Evolutionary conservation across 2,329 filamentous ascomycete species (phyloP).

Genomic region (Fusarium albidum): DNA sequence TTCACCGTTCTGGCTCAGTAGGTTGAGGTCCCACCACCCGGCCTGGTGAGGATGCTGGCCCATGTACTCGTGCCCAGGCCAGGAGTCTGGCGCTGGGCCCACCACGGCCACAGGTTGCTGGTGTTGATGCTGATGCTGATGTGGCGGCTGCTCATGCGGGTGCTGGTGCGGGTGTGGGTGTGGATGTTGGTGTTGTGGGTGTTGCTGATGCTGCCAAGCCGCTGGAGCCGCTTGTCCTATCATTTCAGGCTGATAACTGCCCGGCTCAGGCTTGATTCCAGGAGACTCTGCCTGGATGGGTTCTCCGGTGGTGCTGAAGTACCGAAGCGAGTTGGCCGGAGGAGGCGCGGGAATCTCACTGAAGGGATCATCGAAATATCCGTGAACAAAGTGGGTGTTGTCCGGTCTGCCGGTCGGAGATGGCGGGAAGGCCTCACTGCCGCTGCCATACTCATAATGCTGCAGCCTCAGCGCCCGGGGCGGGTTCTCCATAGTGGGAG

Average conservation of each 20-base stretch:
- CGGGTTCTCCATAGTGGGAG: slow-evolving; percentile 45
- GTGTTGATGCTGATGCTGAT: slow-evolving; percentile 29
- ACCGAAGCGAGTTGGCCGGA: slow-evolving; percentile 38
- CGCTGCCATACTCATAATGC: slow-evolving; percentile 33
- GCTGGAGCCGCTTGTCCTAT: slow-evolving; percentile 27
- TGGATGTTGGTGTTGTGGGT: slow-evolving; percentile 31
- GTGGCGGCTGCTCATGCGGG: slow-evolving; percentile 22
- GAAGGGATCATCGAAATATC: slow-evolving; percentile 51
- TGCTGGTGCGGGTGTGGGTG: slow-evolving; percentile 7
- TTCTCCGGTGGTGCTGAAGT: slow-evolving; percentile 44
- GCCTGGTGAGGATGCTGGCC: slow-evolving; percentile 34
- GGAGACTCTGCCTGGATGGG: slow-evolving; percentile 52
- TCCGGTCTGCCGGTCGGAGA: slow-evolving; percentile 40
- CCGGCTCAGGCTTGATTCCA: slow-evolving; percentile 43
- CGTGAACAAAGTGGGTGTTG: slow-evolving; percentile 45
- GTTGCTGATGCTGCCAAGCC: slow-evolving; percentile 36
- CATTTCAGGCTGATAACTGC: slow-evolving; percentile 38
- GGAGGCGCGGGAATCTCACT: slow-evolving; percentile 41
- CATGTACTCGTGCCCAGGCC: slow-evolving; percentile 42
- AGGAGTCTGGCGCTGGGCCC: slow-evolving; percentile 29
- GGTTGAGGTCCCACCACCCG: slow-evolving; percentile 45
- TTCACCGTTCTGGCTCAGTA: slow-evolving; percentile 41
- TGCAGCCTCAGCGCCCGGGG: slow-evolving; percentile 46
- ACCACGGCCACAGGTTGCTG: slow-evolving; percentile 29
- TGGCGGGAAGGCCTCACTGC: slow-evolving; percentile 37